A percentile compares a stretch with the other conserved stretches of the same genome.
These are phyloP conservation scores for Paecilomyces niveus DNA, from an alignment of 2,329 filamentous ascomycete species.

Conservation along the genomic window DNA sequence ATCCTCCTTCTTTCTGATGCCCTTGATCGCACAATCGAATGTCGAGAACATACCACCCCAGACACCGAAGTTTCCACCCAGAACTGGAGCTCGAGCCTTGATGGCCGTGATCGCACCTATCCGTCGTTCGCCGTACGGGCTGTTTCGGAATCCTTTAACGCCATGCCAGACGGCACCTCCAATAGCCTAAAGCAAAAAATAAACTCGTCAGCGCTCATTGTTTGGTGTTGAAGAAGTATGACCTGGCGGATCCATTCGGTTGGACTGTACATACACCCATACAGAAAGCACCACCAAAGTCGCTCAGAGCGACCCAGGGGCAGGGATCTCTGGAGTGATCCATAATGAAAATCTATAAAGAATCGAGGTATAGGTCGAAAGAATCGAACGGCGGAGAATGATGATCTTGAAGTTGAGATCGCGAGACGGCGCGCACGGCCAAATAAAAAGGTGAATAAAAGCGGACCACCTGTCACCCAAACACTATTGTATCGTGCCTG, in stretches of 20 bases:
- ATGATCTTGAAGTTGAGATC: not conserved
- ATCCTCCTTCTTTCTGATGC: conserved; percentile 90
- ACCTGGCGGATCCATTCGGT: not conserved
- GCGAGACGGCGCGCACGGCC: not conserved
- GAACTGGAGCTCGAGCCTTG: conserved; percentile 91
- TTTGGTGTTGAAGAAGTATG: not conserved
- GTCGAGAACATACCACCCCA: conserved; percentile 96
- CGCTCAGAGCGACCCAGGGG: conserved; percentile 92
- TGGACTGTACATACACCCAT: conserved; percentile 69
- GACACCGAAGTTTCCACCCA: conserved; percentile 95
- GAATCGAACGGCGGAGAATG: not conserved
- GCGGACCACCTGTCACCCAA: not conserved
- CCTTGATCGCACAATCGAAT: conserved; percentile 95
- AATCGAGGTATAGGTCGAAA: not conserved
- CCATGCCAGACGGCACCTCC: conserved; percentile 90
- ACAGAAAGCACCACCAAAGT: conserved; percentile 93
- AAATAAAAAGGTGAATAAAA: not conserved
- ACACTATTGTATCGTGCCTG: not conserved
- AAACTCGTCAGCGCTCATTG: conserved; percentile 17
- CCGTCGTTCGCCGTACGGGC: conserved; percentile 84
- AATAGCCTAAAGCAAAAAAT: conserved; percentile 50
- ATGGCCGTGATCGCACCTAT: conserved; percentile 95
- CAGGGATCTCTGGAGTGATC: conserved; percentile 97
- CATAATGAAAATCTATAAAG: conserved; percentile 44
- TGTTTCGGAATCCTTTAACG: conserved; percentile 88